Evolutionary conservation across 371 early-diverging fungal species (phyloP), one percentile per base, ranked within the genome.

Genomic region (Apophysomyces trapeziformis): DNA sequence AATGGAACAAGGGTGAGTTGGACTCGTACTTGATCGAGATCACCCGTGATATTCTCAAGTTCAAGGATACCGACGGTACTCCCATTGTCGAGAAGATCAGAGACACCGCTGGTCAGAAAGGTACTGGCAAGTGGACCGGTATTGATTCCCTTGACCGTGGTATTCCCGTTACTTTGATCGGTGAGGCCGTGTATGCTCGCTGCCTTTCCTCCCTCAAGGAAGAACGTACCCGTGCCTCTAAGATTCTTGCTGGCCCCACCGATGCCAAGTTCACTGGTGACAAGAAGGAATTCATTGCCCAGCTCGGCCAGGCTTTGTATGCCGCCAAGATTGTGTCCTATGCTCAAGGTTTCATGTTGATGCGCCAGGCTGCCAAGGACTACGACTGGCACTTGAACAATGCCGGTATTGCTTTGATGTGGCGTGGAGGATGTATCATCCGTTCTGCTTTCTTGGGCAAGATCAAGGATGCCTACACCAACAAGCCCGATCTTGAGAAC

Each of bases 341-440:
- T 75, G 95, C 98, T 58, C 99, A 99, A 87, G 99, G 99, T 57
- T 98, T 99, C 86, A 98, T 97, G 95, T 86, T 98, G 76, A 90
- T 99, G 86, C 93, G 95, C 68, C 96, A 95, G 82, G 96, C 96
- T 64, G 95, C 95, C 78, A 89, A 91, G 78, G 90, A 90, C 68
- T 87, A 94, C 82, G 85, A 84, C 68, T 99, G 99, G 99, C 85
- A 96, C 83, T 85, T 99, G 70, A 96, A 96, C 90, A 90, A 96
- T 76, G 93, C 93, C 46, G 95, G 93, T 61, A 97, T 99, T 78
- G 96, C 98, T 46, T 83, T 94, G 58, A 98, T 99, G 94, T 99
- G 99, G 99, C 92, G 95, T 68, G 98, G 99, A 70, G 99, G 99
- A 41, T 99, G 99, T 87, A 99, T 99, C 71, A 97, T 99, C 78